Conservation (phyloP, 345 rosid species). For the Citrus glauca region DNA sequence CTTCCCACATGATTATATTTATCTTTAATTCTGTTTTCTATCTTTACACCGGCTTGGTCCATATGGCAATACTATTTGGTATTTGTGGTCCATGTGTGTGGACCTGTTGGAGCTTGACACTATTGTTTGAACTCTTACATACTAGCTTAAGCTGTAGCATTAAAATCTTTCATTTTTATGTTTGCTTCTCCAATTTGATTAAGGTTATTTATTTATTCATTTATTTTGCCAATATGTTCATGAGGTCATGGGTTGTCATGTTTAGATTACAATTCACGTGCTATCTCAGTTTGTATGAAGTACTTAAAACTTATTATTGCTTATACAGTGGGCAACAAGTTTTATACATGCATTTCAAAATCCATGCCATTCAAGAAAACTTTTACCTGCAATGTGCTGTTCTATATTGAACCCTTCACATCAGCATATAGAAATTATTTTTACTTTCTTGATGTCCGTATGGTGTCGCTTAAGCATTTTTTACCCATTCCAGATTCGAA, state of each 20-base stretch:
- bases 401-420: background rate
- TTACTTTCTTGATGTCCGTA: background rate
- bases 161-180: background rate
- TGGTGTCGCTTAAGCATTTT: slow-evolving; percentile 8
- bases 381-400: background rate
- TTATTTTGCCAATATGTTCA: background rate
- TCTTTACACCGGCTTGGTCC: background rate
- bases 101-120: background rate
- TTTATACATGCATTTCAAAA: background rate
- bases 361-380: background rate
- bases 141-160: background rate
- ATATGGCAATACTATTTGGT: background rate
- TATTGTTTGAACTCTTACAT: background rate
- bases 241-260: background rate
- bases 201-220: background rate
- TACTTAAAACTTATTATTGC: background rate
- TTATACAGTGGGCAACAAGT: background rate
- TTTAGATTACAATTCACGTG: background rate
- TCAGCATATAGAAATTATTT: background rate
- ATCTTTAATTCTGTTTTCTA: background rate
- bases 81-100: background rate
- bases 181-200: background rate
- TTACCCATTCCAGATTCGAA: slow-evolving; percentile 69
- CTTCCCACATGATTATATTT: background rate
- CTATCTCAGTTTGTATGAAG: background rate